Percentiles rank a stretch among this genome's conserved stretches.
These are phyloP conservation scores for Epichloe amarillans DNA, from an alignment of 2,329 filamentous ascomycete genomes.

Conservation along the genomic window DNA sequence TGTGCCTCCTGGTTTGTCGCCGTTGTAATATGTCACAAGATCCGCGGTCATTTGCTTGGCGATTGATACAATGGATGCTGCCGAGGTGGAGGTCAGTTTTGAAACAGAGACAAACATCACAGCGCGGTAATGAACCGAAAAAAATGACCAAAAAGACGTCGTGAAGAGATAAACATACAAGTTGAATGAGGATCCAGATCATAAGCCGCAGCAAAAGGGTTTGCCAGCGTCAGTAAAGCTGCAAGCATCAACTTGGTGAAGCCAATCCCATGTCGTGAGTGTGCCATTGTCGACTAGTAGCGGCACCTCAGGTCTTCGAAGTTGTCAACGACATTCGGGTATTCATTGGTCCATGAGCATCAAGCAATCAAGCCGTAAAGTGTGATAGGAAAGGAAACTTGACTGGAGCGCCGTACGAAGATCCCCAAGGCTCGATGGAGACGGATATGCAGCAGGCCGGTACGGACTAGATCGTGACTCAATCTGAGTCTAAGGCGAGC, in stretches of 20 bases:
- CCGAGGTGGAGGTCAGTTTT: not conserved
- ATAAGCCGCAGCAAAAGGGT: constrained; percentile 18
- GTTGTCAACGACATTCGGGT: not conserved
- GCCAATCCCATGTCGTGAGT: not conserved
- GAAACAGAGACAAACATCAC: not conserved
- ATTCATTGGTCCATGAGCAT: not conserved
- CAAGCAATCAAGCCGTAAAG: not conserved
- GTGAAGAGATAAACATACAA: constrained; percentile 13
- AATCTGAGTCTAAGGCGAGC: not conserved
- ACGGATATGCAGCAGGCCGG: not conserved
- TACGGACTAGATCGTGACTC: not conserved
- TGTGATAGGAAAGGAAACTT: not conserved
- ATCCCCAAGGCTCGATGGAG: not conserved
- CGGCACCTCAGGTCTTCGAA: not conserved
- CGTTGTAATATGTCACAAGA: constrained; percentile 29
- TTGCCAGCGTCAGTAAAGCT: constrained; percentile 4
- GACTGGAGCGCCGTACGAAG: not conserved
- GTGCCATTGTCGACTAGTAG: not conserved
- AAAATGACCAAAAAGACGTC: no score
- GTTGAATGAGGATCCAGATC: constrained; percentile 24
- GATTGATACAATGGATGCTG: constrained; percentile 36
- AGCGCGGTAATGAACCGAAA: not conserved
- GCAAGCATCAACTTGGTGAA: not conserved
- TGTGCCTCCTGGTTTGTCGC: constrained; percentile 34
- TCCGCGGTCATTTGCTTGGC: constrained; percentile 38